Percentiles rank a stretch among this genome's conserved stretches.
phyloP scores from a whole-genome alignment of 2,329 filamentous ascomycete genomes.

The Zymoseptoria crescenta region DNA sequence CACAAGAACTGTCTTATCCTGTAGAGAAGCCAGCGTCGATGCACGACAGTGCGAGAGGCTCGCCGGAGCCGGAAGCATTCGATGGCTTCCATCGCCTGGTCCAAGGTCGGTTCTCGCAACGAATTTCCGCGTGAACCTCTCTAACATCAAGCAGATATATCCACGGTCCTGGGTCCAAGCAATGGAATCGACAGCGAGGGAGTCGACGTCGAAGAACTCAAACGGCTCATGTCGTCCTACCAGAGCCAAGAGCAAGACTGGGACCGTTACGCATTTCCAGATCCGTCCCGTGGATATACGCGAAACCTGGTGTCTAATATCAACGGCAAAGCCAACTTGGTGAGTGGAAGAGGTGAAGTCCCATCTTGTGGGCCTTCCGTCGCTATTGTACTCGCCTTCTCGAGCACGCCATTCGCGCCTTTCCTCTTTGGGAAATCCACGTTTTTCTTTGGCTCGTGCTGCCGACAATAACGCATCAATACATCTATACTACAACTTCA shows the following conservation, averaged over 20 bases:
- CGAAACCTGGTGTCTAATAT: slow-evolving; percentile 84
- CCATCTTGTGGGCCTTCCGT: neutral
- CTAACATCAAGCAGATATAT: slow-evolving; percentile 67
- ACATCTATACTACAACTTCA: no score
- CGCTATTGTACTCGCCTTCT: neutral
- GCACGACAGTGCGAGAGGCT: slow-evolving; percentile 24
- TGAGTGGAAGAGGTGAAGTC: slow-evolving; percentile 34
- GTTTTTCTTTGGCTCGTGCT: no score
- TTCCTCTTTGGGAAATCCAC: neutral
- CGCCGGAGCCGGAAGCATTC: slow-evolving; percentile 13
- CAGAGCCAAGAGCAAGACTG: slow-evolving; percentile 62
- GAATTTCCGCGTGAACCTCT: slow-evolving; percentile 43
- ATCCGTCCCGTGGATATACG: slow-evolving; percentile 65
- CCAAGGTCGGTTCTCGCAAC: slow-evolving; percentile 2
- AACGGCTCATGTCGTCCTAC: slow-evolving; percentile 67
- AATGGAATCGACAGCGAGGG: slow-evolving; percentile 77
- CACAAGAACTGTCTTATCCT: slow-evolving; percentile 1
- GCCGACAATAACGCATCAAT: no score
- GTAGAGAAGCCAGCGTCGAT: slow-evolving; percentile 11
- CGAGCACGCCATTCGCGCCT: slow-evolving; percentile 7
- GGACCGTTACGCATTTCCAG: slow-evolving; percentile 66
- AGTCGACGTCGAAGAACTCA: slow-evolving; percentile 66
- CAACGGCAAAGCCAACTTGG: slow-evolving; percentile 71
- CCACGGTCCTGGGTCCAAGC: slow-evolving; percentile 65
- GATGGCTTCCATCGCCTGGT: slow-evolving; percentile 21